Percentiles rank a stretch among this genome's conserved stretches.
Conservation (phyloP, 2,329 filamentous ascomycete genomes). For the Huntiella decipiens region DNA sequence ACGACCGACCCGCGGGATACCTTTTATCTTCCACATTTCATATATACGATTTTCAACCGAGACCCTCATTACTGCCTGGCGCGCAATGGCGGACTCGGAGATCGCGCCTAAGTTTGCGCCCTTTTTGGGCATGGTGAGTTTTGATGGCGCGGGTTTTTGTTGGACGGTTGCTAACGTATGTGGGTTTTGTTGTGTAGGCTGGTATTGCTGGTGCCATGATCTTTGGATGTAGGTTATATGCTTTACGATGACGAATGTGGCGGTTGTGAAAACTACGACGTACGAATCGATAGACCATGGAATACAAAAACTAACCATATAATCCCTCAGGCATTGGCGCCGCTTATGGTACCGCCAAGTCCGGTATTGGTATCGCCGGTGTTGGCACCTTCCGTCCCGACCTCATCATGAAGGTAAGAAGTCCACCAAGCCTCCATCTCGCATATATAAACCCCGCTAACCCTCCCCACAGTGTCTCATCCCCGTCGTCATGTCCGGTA, state of each 20-base stretch:
- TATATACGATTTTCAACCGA: not conserved
- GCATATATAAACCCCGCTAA: not conserved
- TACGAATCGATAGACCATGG: not conserved
- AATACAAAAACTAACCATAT: conserved; percentile 1
- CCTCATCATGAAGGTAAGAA: conserved; percentile 69
- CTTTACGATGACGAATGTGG: not conserved
- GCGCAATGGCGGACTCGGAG: conserved; percentile 35
- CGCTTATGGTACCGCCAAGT: conserved; percentile 75
- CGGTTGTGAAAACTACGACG: not conserved
- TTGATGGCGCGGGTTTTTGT: not conserved
- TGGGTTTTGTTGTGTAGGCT: conserved; percentile 28
- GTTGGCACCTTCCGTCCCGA: conserved; percentile 72
- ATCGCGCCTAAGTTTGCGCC: conserved; percentile 64
- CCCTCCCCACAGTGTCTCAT: conserved; percentile 47
- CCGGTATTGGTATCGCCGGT: conserved; percentile 71
- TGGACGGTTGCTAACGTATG: not conserved
- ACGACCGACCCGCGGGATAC: too few species aligned
- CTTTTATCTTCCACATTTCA: not conserved
- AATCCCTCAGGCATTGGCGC: conserved; percentile 40
- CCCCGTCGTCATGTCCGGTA: conserved; percentile 95
- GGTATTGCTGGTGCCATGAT: conserved; percentile 70
- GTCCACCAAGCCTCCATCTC: not conserved
- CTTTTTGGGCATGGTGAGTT: conserved; percentile 70
- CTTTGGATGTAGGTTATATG: conserved; percentile 48
- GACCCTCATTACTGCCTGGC: conserved; percentile 5